Percentiles rank a stretch among this genome's conserved stretches.
These are phyloP conservation scores for Alternaria hordeiaustralica DNA, from an alignment of 2,329 filamentous ascomycete genomes.

Conservation along the genomic window DNA sequence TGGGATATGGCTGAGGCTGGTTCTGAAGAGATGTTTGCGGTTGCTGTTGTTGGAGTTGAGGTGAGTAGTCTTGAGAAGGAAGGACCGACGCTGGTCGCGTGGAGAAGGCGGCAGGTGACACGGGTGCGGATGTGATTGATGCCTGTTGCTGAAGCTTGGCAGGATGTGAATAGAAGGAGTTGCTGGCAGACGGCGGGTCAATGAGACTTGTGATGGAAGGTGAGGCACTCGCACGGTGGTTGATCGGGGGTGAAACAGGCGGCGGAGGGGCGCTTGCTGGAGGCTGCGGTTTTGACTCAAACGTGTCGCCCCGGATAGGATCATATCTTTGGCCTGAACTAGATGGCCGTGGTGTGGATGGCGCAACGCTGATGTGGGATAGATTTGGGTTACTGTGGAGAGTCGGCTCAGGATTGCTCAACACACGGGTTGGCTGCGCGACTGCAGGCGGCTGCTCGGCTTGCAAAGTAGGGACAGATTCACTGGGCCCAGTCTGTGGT, in stretches of 20 bases:
- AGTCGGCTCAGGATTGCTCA: slow-evolving; percentile 50
- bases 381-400: slow-evolving; percentile 47
- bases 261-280: slow-evolving; percentile 55
- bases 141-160: slow-evolving; percentile 43
- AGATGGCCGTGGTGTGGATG: slow-evolving; percentile 59
- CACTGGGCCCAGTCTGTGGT: slow-evolving; percentile 40
- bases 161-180: slow-evolving; percentile 44
- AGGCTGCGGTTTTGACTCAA: slow-evolving; percentile 50
- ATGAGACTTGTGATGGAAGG: slow-evolving; percentile 92
- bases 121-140: slow-evolving; percentile 50
- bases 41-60: slow-evolving; percentile 27
- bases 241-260: slow-evolving; percentile 59
- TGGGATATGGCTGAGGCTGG: slow-evolving; percentile 7
- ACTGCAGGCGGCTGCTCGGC: slow-evolving; percentile 36
- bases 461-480: slow-evolving; percentile 31
- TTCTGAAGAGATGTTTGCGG: slow-evolving; percentile 10
- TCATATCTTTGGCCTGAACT: slow-evolving; percentile 87
- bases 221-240: slow-evolving; percentile 83
- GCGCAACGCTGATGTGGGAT: slow-evolving; percentile 52
- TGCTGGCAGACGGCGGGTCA: slow-evolving; percentile 65
- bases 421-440: slow-evolving; percentile 36
- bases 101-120: slow-evolving; percentile 45
- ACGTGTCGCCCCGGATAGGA: slow-evolving; percentile 74
- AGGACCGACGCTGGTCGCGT: slow-evolving; percentile 36
- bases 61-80: slow-evolving; percentile 35